Evolutionary conservation across 345 rosid species (phyloP), one percentile per base, ranked within the genome.

Genomic region (Ceriops decandra): DNA sequence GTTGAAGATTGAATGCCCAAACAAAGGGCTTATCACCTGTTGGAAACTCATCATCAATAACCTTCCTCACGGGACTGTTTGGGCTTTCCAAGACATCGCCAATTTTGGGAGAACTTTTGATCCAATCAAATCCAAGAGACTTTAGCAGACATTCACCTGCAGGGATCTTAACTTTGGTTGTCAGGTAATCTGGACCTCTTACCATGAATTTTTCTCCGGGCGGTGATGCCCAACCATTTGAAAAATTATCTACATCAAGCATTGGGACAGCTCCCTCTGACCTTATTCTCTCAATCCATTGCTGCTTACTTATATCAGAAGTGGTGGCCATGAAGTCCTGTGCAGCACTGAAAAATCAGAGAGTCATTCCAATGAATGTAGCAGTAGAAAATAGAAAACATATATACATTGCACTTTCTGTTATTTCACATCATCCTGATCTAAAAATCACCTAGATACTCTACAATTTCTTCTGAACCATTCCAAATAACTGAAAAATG

Each of bases 1-100:
- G 82, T 73, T 89, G 99, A 60, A 93, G 81, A 80, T 91, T 93
- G 74, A 93, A 91, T 24, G 99, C 99, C 98, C 97, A 93, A 31
- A 93, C 72, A 68, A 91, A 91, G 60, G 99, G 97, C 82, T 86
- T 89, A 36, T 79, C 88, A 63, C 80, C 70, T 1, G 69, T 65
- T 15, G 86, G 85, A 74, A 83, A 89, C 72, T 78, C 82, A n/a
- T 72, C 68, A 24, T 87, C 86, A 62, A 91, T 78, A 52, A 67
- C 82, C 76, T 82, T 88, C 81, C 85, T 85, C 69, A 95, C 85
- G 58, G 91, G 79, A 79, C 70, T 82, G 73, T 68, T 87, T 21
- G 78, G 88, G 68, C 86, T 60, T 62, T 67, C 85, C 22, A 95
- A 75, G 72, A 89, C 64, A 61, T 86, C 95, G 24, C 78, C 78